These are phyloP conservation scores for Podospora fimiseda DNA, from an alignment of 495 filamentous ascomycete species.

Conservation along the genomic window DNA sequence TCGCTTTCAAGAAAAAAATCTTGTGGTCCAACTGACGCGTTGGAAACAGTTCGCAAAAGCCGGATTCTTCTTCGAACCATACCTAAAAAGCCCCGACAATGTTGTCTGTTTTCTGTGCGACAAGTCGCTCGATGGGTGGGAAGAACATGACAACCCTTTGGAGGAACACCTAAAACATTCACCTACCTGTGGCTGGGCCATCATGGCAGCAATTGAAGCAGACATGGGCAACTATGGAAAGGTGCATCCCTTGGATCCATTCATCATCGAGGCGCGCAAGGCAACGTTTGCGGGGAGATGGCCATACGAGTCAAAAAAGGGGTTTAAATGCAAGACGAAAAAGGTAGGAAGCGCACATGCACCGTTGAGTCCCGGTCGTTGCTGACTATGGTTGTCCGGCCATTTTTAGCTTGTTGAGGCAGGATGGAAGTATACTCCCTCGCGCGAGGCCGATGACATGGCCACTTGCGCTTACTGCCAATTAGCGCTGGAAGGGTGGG, in stretches of 20 bases:
- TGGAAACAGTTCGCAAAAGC: conserved; percentile 68
- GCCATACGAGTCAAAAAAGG: conserved; percentile 83
- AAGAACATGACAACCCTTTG: conserved; percentile 70
- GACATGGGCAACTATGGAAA: conserved; percentile 55
- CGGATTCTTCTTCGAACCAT: conserved; percentile 83
- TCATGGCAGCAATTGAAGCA: conserved; percentile 64
- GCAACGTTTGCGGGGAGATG: conserved; percentile 73
- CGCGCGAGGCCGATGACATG: conserved; percentile 70
- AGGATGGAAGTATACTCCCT: conserved; percentile 91
- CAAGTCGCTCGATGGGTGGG: conserved; percentile 81
- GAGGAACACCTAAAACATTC: conserved; percentile 81
- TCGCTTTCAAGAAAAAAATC: neutral
- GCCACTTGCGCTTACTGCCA: conserved; percentile 84
- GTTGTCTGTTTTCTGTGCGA: conserved; percentile 81
- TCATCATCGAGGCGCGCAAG: conserved; percentile 67
- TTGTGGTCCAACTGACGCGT: neutral
- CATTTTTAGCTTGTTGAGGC: conserved; percentile 70
- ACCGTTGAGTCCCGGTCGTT: neutral
- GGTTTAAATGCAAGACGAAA: conserved; percentile 79
- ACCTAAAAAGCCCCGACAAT: conserved; percentile 70
- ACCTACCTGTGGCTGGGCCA: conserved; percentile 78
- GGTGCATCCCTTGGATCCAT: conserved; percentile 64
- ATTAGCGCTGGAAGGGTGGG: conserved; percentile 84
- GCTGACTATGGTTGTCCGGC: neutral
- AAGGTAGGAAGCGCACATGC: conserved; percentile 51